Conservation (phyloP, 2,329 filamentous ascomycete species). For the Scedosporium dehoogii region DNA sequence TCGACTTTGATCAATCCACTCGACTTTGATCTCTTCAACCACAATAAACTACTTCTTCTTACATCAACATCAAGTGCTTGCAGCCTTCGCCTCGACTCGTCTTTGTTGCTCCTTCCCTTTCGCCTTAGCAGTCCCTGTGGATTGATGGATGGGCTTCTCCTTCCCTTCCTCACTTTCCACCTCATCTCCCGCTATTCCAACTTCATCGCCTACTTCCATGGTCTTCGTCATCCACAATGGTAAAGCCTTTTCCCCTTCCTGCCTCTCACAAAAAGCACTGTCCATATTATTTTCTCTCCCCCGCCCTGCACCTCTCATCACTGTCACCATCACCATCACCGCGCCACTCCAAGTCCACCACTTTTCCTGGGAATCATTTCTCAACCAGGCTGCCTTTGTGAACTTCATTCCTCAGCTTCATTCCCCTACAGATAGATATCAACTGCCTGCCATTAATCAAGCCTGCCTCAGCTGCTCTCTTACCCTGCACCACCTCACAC, state of each 20-base stretch:
- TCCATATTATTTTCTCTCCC: background rate
- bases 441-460: too few relatives aligned
- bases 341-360: background rate
- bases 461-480: background rate
- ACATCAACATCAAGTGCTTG: too few relatives aligned
- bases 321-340: background rate
- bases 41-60: background rate
- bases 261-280: background rate
- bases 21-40: background rate
- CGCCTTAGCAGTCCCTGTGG: background rate
- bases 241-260: background rate
- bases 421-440: too few relatives aligned
- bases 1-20: background rate
- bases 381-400: too few relatives aligned
- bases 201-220: conserved; percentile 9
- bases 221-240: conserved; percentile 3
- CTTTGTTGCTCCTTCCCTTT: background rate
- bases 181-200: background rate
- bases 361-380: background rate
- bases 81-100: background rate
- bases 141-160: background rate
- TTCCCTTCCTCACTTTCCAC: conserved; percentile 1
- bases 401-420: too few relatives aligned
- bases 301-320: background rate
- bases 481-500: background rate